Conservation (phyloP, 345 rosid genomes). For the Populus tremula region DNA sequence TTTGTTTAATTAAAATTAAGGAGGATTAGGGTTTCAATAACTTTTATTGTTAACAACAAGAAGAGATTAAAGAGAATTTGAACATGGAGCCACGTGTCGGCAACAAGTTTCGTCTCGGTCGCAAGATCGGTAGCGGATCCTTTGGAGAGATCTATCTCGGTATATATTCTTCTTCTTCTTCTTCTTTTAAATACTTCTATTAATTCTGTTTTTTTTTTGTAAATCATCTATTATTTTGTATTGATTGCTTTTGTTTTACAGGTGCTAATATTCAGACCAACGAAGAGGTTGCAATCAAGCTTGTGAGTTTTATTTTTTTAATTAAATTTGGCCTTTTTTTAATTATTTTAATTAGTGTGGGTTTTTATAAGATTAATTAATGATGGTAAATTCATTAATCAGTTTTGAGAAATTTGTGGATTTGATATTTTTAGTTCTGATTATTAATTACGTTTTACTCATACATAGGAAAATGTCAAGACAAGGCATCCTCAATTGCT, state of each 20-base stretch:
- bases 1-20: neutral
- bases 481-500: slow-evolving; percentile 91
- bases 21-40: neutral
- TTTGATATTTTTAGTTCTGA: no score
- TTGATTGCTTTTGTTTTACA: slow-evolving; percentile 16
- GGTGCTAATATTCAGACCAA: slow-evolving; percentile 83
- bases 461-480: slow-evolving; percentile 72
- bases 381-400: neutral
- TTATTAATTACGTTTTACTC: neutral
- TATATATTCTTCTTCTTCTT: slow-evolving; percentile 25
- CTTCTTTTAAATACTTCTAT: neutral
- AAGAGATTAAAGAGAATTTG: neutral
- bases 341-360: neutral
- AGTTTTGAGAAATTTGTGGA: neutral
- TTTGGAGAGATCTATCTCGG: slow-evolving; percentile 99
- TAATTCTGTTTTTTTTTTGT: neutral
- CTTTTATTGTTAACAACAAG: neutral
- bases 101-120: slow-evolving; percentile 82
- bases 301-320: slow-evolving; percentile 44
- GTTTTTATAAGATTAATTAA: neutral
- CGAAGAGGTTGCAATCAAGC: slow-evolving; percentile 96
- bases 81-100: slow-evolving; percentile 82
- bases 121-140: slow-evolving; percentile 98
- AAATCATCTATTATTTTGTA: neutral
- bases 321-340: neutral